phyloP scores from a whole-genome alignment of 345 rosid genomes.

The Heritiera fomes region DNA sequence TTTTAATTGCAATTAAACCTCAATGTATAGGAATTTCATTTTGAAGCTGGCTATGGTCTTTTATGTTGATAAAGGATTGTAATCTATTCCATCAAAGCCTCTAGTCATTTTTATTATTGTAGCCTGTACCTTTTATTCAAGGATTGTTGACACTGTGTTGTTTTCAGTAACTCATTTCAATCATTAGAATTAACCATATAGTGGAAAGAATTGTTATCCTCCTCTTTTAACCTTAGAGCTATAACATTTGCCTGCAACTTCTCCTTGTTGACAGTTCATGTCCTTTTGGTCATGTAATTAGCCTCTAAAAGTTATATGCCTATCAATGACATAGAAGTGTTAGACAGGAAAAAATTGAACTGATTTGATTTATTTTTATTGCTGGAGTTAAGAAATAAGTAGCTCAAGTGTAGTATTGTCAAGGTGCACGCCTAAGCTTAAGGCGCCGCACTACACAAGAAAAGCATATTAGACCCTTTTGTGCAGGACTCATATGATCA shows the following conservation, averaged over 20 bases:
- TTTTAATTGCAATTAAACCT: too few relatives aligned
- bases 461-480: too few relatives aligned
- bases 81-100: neutral
- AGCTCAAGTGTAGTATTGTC: neutral
- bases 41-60: neutral
- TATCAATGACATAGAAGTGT: neutral
- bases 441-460: too few relatives aligned
- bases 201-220: neutral
- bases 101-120: neutral
- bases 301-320: neutral
- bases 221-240: neutral
- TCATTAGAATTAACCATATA: neutral
- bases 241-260: neutral
- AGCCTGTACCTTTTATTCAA: neutral
- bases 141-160: neutral
- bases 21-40: neutral
- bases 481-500: too few relatives aligned
- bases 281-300: neutral
- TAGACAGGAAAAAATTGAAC: neutral
- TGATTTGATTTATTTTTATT: neutral
- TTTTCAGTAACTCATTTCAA: neutral
- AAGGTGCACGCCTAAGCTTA: too few relatives aligned
- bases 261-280: neutral
- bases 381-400: neutral
- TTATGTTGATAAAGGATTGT: neutral